Percentiles rank a stretch among this genome's conserved stretches.
phyloP scores from a whole-genome alignment of 208 protist genomes.

The Trypanosoma melophagium region DNA sequence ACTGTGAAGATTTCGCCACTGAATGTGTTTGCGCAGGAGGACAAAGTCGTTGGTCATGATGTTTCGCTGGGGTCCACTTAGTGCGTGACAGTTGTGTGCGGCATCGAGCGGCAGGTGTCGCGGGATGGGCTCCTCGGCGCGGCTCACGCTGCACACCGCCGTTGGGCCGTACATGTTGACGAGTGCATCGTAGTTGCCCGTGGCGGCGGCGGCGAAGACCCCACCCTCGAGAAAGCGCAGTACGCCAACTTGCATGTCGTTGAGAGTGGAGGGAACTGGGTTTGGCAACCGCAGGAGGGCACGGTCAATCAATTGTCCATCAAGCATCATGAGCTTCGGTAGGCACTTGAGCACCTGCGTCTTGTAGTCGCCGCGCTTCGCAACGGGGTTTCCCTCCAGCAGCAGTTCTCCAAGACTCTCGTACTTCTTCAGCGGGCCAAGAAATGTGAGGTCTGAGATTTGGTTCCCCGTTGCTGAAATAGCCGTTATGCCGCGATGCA shows the following conservation, averaged over 20 bases:
- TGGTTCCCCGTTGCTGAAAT: conserved; percentile 73
- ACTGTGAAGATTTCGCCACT: conserved; percentile 66
- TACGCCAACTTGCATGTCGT: conserved; percentile 26
- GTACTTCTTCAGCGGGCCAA: conserved; percentile 63
- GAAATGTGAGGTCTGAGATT: conserved; percentile 56
- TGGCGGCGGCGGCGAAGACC: conserved; percentile 29
- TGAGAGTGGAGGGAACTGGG: conserved; percentile 36
- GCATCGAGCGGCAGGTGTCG: conserved; percentile 47
- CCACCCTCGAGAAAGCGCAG: conserved; percentile 43
- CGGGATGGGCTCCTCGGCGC: conserved; percentile 55
- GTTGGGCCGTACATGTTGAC: conserved; percentile 21
- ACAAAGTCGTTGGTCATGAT: conserved; percentile 56
- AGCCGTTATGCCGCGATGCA: conserved; percentile 66
- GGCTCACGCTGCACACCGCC: conserved; percentile 45
- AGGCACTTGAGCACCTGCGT: conserved; percentile 43
- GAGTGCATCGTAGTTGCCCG: conserved; percentile 26
- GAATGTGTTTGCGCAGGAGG: conserved; percentile 38
- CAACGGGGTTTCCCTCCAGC: conserved; percentile 65
- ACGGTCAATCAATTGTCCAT: conserved; percentile 52
- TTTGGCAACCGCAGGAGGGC: conserved; percentile 63
- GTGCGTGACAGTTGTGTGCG: conserved; percentile 42
- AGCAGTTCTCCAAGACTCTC: conserved; percentile 64
- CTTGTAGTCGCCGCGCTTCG: conserved; percentile 44
- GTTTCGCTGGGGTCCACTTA: conserved; percentile 53
- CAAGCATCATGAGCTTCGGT: conserved; percentile 59